These are phyloP conservation scores for Waltergamsia citrina DNA, from an alignment of 2,329 filamentous ascomycete species.

Conservation along the genomic window DNA sequence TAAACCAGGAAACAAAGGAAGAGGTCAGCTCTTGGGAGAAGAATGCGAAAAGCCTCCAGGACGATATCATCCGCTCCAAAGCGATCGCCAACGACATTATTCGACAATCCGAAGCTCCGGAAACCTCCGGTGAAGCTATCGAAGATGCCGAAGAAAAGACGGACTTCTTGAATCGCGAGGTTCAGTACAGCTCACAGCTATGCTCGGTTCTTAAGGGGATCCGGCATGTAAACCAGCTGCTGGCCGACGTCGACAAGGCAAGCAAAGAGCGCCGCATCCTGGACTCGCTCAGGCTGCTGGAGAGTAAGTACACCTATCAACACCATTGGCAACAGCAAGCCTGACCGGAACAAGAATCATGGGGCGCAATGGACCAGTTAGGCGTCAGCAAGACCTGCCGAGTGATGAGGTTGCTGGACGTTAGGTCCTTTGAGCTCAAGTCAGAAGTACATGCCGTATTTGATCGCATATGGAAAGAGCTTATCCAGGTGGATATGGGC, in stretches of 20 bases:
- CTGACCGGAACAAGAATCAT: slow-evolving; percentile 34
- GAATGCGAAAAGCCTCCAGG: slow-evolving; percentile 75
- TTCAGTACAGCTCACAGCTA: slow-evolving; percentile 50
- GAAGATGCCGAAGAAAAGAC: slow-evolving; percentile 43
- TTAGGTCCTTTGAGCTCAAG: slow-evolving; percentile 57
- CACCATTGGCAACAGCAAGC: background rate
- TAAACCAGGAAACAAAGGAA: slow-evolving; percentile 68
- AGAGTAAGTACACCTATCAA: slow-evolving; percentile 29
- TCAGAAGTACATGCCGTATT: slow-evolving; percentile 57
- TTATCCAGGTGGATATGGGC: slow-evolving; percentile 54
- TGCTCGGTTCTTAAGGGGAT: slow-evolving; percentile 39
- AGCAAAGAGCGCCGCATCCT: slow-evolving; percentile 44
- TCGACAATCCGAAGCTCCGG: slow-evolving; percentile 59
- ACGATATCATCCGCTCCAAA: slow-evolving; percentile 75
- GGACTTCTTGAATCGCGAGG: slow-evolving; percentile 47
- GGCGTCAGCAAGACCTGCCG: slow-evolving; percentile 52
- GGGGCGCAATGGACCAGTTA: slow-evolving; percentile 47
- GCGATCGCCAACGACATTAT: slow-evolving; percentile 74
- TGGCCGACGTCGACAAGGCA: slow-evolving; percentile 51
- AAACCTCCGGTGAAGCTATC: slow-evolving; percentile 41
- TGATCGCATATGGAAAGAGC: slow-evolving; percentile 58
- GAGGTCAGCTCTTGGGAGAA: slow-evolving; percentile 81
- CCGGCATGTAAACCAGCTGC: slow-evolving; percentile 48
- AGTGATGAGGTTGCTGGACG: slow-evolving; percentile 54
- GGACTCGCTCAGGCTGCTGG: slow-evolving; percentile 46